A percentile compares a stretch with the other conserved stretches of the same genome.
phyloP scores from a whole-genome alignment of 192 early-diverging fungal genomes.

The Borealophlyctis nickersoniae region DNA sequence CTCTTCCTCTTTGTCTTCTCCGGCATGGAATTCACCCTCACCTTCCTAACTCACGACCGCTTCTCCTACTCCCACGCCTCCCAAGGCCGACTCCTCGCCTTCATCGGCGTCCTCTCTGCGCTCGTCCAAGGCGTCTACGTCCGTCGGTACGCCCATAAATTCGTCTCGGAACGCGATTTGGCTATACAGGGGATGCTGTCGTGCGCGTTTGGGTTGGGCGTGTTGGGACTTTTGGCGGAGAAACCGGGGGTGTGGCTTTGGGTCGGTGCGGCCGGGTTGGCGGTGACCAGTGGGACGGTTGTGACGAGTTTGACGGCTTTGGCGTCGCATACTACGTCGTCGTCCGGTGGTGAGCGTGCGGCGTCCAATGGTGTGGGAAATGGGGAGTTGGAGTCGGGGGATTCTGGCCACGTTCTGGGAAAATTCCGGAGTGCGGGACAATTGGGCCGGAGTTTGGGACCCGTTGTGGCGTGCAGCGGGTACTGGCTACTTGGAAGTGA shows the following conservation, averaged over 20 bases:
- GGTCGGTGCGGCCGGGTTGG: conserved; percentile 77
- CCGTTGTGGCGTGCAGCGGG: conserved; percentile 76
- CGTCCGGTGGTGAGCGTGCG: conserved; percentile 20
- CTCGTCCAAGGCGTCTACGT: conserved; percentile 93
- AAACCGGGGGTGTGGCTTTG: conserved; percentile 47
- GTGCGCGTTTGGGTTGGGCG: conserved; percentile 61
- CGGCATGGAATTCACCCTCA: conserved; percentile 98
- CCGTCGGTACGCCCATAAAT: conserved; percentile 61
- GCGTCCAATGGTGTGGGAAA: not conserved
- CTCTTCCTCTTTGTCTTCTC: conserved; percentile 89
- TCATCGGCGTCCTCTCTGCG: conserved; percentile 83
- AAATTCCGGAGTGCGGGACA: conserved; percentile 85
- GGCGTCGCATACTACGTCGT: conserved; percentile 45
- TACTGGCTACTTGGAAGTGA: conserved; percentile 72
- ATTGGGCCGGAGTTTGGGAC: conserved; percentile 84
- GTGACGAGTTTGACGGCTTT: conserved; percentile 85
- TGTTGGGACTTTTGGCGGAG: conserved; percentile 52
- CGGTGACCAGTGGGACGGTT: conserved; percentile 91
- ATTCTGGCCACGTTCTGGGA: conserved; percentile 68
- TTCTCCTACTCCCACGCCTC: conserved; percentile 81
- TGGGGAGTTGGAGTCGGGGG: conserved; percentile 56
- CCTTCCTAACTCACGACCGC: conserved; percentile 92
- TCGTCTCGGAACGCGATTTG: conserved; percentile 65
- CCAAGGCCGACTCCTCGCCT: conserved; percentile 82
- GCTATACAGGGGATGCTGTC: conserved; percentile 75